These are phyloP conservation scores for Cyberlindnera japonica DNA, from an alignment of 805 yeast genomes.

Conservation along the genomic window DNA sequence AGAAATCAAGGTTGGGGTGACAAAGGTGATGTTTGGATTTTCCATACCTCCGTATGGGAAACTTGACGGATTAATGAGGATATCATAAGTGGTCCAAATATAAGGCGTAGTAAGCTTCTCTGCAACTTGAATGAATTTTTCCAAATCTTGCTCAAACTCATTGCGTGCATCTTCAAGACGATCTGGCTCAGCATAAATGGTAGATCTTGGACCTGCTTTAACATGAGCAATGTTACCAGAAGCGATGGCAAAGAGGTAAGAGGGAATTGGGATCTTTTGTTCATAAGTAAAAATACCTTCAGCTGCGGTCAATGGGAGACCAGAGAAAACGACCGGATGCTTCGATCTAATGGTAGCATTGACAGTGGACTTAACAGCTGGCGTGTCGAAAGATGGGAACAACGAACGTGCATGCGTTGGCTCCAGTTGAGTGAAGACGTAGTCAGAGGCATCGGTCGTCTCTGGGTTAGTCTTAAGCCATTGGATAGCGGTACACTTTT, in stretches of 20 bases:
- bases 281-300: conserved; percentile 43
- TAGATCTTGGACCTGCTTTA: conserved; percentile 81
- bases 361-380: conserved; percentile 70
- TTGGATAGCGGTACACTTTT: conserved; percentile 77
- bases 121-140: conserved; percentile 72
- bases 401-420: conserved; percentile 87
- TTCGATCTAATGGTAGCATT: conserved; percentile 57
- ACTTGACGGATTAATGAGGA: conserved; percentile 71
- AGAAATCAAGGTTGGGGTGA: conserved; percentile 82
- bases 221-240: conserved; percentile 71
- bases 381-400: conserved; percentile 90
- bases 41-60: conserved; percentile 95
- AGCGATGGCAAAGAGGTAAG: conserved; percentile 80
- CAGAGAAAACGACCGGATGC: conserved; percentile 71
- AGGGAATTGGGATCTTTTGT: conserved; percentile 83
- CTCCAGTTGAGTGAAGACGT: conserved; percentile 82
- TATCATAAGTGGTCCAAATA: conserved; percentile 83
- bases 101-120: conserved; percentile 73
- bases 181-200: conserved; percentile 74
- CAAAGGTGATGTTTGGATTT: conserved; percentile 86
- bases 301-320: conserved; percentile 37
- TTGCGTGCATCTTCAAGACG: conserved; percentile 63
- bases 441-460: conserved; percentile 55
- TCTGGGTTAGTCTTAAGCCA: conserved; percentile 67
- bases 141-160: conserved; percentile 81